These are phyloP conservation scores for Lactarius sp. DNA, from an alignment of 768 basidiomycete species.

Conservation along the genomic window DNA sequence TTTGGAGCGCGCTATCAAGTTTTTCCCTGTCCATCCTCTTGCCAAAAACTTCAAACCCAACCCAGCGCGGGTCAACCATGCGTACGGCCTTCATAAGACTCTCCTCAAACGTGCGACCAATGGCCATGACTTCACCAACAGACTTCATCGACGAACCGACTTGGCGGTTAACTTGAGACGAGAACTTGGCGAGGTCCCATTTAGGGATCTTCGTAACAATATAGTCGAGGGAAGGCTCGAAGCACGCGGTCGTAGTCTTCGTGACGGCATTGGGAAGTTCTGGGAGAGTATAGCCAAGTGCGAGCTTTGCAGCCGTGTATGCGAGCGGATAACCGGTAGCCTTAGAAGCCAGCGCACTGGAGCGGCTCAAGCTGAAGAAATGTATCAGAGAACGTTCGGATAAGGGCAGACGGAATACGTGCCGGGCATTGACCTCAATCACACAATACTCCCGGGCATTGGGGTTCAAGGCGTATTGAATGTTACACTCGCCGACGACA, in stretches of 20 bases:
- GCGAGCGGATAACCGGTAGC: constrained; percentile 99
- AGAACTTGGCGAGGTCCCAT: constrained; percentile 99
- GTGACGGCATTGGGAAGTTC: constrained; percentile 99
- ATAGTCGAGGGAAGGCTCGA: constrained; percentile 97
- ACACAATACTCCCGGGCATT: constrained; percentile 91
- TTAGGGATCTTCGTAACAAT: constrained; percentile 99
- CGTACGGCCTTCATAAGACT: constrained; percentile 97
- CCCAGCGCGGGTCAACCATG: constrained; percentile 94
- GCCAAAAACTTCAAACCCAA: constrained; percentile 95
- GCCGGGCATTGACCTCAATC: constrained; percentile 96
- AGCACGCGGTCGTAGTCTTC: constrained; percentile 98
- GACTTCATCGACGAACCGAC: constrained; percentile 99
- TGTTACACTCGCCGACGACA: constrained; percentile 93
- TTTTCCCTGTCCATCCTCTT: constrained; percentile 59
- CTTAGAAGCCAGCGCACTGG: constrained; percentile 95
- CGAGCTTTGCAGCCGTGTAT: constrained; percentile 98
- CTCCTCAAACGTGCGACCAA: constrained; percentile 98
- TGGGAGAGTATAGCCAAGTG: constrained; percentile 93
- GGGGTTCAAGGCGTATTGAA: constrained; percentile 97
- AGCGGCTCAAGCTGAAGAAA: constrained; percentile 54
- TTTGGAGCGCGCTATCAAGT: constrained; percentile 68
- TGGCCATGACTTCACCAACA: constrained; percentile 99
- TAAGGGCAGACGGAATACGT: constrained; percentile 27
- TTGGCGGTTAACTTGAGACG: constrained; percentile 85
- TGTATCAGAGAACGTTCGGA: not conserved